Percentiles rank a stretch among this genome's conserved stretches.
Conservation (phyloP, 371 early-diverging fungal genomes). For the Circinella umbellata region DNA sequence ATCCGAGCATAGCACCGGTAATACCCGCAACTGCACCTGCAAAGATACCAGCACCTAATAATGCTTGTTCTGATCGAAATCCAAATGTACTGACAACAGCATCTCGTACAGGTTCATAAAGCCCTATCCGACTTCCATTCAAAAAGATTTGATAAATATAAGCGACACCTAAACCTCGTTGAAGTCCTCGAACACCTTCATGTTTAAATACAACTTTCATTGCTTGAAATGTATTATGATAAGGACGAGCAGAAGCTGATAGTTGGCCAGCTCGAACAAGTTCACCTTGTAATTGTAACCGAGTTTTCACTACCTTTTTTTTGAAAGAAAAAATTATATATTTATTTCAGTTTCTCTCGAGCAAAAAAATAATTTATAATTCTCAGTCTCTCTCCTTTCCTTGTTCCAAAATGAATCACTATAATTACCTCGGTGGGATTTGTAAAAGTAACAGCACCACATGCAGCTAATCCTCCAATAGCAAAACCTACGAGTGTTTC, state of each 20-base stretch:
- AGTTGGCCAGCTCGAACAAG: constrained; percentile 59
- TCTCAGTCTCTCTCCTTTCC: no score
- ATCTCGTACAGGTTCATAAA: constrained; percentile 80
- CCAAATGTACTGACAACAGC: constrained; percentile 25
- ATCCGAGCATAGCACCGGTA: constrained; percentile 83
- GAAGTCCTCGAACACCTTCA: constrained; percentile 89
- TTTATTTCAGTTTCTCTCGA: no score
- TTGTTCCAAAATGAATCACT: background rate
- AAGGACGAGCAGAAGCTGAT: constrained; percentile 63
- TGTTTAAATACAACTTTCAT: constrained; percentile 75
- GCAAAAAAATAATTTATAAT: no score
- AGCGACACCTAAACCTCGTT: constrained; percentile 90
- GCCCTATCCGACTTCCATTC: constrained; percentile 92
- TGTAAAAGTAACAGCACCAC: constrained; percentile 93
- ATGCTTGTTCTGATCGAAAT: constrained; percentile 28
- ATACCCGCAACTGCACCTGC: constrained; percentile 74
- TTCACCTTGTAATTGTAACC: constrained; percentile 96
- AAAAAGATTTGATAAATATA: constrained; percentile 92
- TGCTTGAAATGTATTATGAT: constrained; percentile 81
- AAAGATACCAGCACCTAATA: constrained; percentile 65
- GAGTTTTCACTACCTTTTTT: constrained; percentile 89
- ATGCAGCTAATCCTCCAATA: constrained; percentile 82
- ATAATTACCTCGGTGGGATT: constrained; percentile 88
- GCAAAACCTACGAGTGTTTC: constrained; percentile 63
- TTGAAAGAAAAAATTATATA: background rate